Percentiles rank a stretch among this genome's conserved stretches.
Evolutionary conservation across 257 asterid species (phyloP).

Genomic region (Schizonepeta tenuifolia): DNA sequence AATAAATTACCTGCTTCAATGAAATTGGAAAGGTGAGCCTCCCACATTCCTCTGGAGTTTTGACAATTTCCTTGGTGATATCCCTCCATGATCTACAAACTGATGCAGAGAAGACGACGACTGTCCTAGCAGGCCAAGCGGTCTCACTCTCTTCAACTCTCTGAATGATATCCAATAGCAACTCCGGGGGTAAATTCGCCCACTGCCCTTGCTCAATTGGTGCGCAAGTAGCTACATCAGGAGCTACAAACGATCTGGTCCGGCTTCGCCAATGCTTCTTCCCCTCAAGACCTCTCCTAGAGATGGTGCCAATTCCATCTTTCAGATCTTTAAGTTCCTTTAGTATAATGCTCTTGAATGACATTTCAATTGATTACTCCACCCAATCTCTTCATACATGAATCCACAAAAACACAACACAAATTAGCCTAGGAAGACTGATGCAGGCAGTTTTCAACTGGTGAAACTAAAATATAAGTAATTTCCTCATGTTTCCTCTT

Average conservation of each 20-base stretch:
- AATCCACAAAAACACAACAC: background rate
- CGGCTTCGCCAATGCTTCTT: constrained; percentile 73
- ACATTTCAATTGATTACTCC: constrained; percentile 52
- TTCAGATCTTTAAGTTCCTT: constrained; percentile 79
- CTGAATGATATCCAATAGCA: constrained; percentile 80
- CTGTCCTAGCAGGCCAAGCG: constrained; percentile 89
- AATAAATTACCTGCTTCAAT: constrained; percentile 78
- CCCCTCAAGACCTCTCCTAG: constrained; percentile 63
- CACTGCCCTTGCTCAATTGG: constrained; percentile 81
- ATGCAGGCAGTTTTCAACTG: background rate
- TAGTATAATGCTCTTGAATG: constrained; percentile 72
- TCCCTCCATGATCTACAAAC: constrained; percentile 97
- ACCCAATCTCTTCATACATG: constrained; percentile 30
- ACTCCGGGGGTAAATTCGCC: constrained; percentile 90
- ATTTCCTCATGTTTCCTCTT: constrained; percentile 7
- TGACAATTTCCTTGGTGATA: constrained; percentile 89
- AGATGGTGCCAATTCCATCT: constrained; percentile 82
- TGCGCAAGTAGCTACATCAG: constrained; percentile 61
- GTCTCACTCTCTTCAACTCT: constrained; percentile 94
- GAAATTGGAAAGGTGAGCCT: constrained; percentile 92
- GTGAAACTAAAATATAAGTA: background rate
- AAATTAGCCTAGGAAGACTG: background rate
- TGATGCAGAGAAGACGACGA: constrained; percentile 84
- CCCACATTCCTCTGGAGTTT: constrained; percentile 93
- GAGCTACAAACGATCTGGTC: constrained; percentile 68